A percentile compares a stretch with the other conserved stretches of the same genome.
These are phyloP conservation scores for Lotus japonicus DNA, from an alignment of 306 rosid species.

Conservation along the genomic window DNA sequence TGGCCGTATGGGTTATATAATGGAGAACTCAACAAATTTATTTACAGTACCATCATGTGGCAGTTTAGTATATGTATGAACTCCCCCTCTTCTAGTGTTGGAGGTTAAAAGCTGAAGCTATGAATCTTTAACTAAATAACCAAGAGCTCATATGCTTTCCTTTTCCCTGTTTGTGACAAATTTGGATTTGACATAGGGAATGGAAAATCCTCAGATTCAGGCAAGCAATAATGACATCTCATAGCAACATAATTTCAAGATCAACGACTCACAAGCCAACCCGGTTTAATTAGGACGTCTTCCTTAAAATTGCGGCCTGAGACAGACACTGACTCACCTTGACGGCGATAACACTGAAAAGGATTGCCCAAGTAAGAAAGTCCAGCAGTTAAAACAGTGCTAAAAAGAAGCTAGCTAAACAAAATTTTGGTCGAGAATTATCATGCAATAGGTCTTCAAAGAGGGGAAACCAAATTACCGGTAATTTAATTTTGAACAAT, in stretches of 20 bases:
- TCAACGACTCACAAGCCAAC: constrained; percentile 88
- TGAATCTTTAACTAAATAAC: not conserved
- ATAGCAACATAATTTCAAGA: constrained; percentile 7
- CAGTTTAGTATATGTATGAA: not conserved
- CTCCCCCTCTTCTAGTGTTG: not conserved
- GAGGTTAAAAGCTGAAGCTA: constrained; percentile 13
- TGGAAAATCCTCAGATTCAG: constrained; percentile 4
- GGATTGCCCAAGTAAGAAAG: constrained; percentile 15
- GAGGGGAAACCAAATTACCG: not conserved
- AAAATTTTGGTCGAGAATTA: not conserved
- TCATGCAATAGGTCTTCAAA: not conserved
- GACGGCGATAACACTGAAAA: constrained; percentile 91
- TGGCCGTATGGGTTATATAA: constrained; percentile 13
- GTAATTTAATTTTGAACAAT: not conserved
- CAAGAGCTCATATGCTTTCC: not conserved
- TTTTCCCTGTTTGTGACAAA: not conserved
- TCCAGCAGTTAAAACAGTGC: not conserved
- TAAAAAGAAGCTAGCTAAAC: not conserved
- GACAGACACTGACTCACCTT: constrained; percentile 87
- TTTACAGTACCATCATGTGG: constrained; percentile 17
- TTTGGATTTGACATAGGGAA: not conserved
- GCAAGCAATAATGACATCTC: not conserved
- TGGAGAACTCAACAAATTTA: constrained; percentile 21
- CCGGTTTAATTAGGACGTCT: constrained; percentile 71
- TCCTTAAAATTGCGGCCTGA: constrained; percentile 84